Conservation (phyloP, 108 stramenopile species). For the Epithemia pelagica region DNA sequence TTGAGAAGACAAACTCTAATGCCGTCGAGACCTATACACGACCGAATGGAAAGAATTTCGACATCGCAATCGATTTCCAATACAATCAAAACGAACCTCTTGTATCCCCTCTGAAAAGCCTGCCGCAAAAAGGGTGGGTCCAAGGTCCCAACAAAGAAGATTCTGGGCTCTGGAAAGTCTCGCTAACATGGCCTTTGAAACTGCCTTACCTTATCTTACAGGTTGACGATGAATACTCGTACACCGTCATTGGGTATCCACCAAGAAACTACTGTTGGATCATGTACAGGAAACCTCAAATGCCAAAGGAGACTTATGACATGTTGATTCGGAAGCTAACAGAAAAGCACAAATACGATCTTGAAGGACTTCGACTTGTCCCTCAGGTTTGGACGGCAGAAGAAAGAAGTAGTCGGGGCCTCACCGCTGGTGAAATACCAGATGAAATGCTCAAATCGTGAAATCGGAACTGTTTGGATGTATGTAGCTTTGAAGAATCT, state of each 20-base stretch:
- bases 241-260: conserved; percentile 47
- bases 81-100: conserved; percentile 41
- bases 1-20: conserved; percentile 50
- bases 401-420: conserved; percentile 36
- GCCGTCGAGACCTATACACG: conserved; percentile 51
- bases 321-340: conserved; percentile 23
- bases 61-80: conserved; percentile 52
- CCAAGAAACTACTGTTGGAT: conserved; percentile 52
- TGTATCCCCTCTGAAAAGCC: conserved; percentile 27
- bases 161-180: conserved; percentile 41
- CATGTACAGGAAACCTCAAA: conserved; percentile 40
- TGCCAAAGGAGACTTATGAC: conserved; percentile 31
- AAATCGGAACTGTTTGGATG: no score
- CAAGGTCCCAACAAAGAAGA: conserved; percentile 27
- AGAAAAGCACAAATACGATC: conserved; percentile 43
- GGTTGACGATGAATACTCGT: conserved; percentile 40
- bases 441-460: conserved; percentile 26
- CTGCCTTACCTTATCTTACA: conserved; percentile 51
- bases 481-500: no score
- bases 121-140: conserved; percentile 56
- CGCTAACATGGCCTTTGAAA: conserved; percentile 52
- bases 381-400: conserved; percentile 52
- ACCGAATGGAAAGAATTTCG: conserved; percentile 18
- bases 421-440: conserved; percentile 34
- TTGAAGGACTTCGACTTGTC: conserved; percentile 45